Percentiles rank a stretch among this genome's conserved stretches.
Conservation (phyloP, 2,329 filamentous ascomycete species). For the Phaeosphaeria sp. region DNA sequence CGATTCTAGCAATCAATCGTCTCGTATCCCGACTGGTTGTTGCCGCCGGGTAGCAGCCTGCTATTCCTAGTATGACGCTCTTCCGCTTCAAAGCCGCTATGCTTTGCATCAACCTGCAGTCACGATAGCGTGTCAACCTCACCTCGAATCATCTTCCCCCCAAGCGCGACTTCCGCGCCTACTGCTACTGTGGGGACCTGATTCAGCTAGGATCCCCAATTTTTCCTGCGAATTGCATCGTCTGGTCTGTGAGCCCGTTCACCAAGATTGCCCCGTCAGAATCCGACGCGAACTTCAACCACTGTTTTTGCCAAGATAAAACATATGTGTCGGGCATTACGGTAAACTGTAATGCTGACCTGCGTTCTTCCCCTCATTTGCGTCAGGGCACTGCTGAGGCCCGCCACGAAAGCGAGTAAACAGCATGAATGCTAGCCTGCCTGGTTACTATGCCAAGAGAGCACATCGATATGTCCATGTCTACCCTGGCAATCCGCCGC, state of each 20-base stretch:
- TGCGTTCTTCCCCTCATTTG: slow-evolving; percentile 33
- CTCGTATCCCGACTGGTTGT: slow-evolving; percentile 26
- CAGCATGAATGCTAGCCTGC: slow-evolving; percentile 15
- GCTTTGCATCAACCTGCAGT: slow-evolving; percentile 39
- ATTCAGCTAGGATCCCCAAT: slow-evolving; percentile 35
- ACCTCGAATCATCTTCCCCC: slow-evolving; percentile 38
- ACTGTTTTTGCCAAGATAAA: slow-evolving; percentile 36
- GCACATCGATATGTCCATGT: slow-evolving; percentile 38
- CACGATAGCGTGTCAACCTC: slow-evolving; percentile 45
- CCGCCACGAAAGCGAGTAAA: slow-evolving; percentile 35
- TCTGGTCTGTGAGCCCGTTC: slow-evolving; percentile 39
- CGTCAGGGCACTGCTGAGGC: slow-evolving; percentile 43
- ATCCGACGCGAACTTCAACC: slow-evolving; percentile 29
- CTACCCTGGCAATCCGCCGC: slow-evolving; percentile 42
- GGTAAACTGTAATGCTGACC: slow-evolving; percentile 36
- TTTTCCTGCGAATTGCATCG: slow-evolving; percentile 24
- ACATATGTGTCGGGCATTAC: slow-evolving; percentile 25
- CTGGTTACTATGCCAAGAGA: slow-evolving; percentile 2
- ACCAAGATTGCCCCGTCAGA: slow-evolving; percentile 25
- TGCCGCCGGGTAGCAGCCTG: slow-evolving; percentile 38
- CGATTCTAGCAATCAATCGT: slow-evolving; percentile 45
- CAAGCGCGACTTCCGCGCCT: slow-evolving; percentile 46
- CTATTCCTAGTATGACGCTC: slow-evolving; percentile 42
- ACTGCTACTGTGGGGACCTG: slow-evolving; percentile 25
- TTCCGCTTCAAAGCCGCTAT: slow-evolving; percentile 41